Evolutionary conservation across 108 stramenopile genomes (phyloP).

Genomic region (Bacterosira constricta): DNA sequence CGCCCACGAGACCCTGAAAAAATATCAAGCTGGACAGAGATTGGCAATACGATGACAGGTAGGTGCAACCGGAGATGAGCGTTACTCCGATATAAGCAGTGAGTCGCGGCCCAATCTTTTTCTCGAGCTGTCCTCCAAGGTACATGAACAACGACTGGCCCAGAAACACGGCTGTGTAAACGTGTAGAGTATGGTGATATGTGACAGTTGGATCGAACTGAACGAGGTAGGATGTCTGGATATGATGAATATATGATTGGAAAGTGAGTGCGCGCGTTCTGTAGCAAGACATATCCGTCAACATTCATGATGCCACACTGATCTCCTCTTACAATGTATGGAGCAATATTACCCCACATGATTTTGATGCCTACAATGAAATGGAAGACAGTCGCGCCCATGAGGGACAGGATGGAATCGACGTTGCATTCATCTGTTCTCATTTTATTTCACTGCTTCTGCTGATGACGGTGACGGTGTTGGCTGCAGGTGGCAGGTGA

Average conservation of each 20-base stretch:
- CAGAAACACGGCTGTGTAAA: conserved; percentile 46
- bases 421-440: conserved; percentile 19
- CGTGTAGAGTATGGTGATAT: conserved; percentile 37
- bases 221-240: conserved; percentile 46
- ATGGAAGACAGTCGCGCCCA: conserved; percentile 51
- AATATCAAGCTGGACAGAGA: conserved; percentile 20
- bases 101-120: conserved; percentile 33
- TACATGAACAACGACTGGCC: conserved; percentile 54
- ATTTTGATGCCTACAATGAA: conserved; percentile 53
- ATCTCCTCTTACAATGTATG: conserved; percentile 38
- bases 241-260: no score
- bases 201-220: conserved; percentile 44
- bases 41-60: conserved; percentile 34
- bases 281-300: no score
- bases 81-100: conserved; percentile 34
- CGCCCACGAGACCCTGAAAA: conserved; percentile 40
- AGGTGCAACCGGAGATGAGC: conserved; percentile 39
- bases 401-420: conserved; percentile 45
- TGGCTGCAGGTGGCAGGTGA: neutral
- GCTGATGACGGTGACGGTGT: no score
- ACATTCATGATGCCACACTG: no score
- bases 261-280: no score
- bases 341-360: conserved; percentile 56
- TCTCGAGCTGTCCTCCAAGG: conserved; percentile 45
- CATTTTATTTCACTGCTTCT: conserved; percentile 10